A percentile compares a stretch with the other conserved stretches of the same genome.
Evolutionary conservation across 2,329 filamentous ascomycete genomes (phyloP).

Genomic region (Arthrobotrys entomopaga): DNA sequence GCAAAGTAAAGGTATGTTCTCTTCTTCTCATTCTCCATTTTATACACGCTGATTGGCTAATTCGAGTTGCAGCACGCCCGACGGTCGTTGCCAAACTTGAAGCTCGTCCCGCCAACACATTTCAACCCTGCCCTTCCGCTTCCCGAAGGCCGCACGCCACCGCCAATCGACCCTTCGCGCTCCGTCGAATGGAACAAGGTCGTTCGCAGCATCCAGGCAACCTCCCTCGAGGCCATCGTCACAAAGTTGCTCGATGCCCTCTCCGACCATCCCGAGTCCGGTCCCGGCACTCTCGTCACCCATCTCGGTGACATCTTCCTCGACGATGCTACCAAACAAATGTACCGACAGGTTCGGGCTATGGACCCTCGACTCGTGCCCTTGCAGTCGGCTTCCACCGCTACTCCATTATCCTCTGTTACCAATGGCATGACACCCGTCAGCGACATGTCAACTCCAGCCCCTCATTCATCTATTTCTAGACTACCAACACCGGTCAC

Average conservation of each 20-base stretch:
- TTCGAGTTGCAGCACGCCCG: slow-evolving; percentile 36
- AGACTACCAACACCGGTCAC: slow-evolving; percentile 35
- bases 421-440: slow-evolving; percentile 42
- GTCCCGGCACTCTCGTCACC: slow-evolving; percentile 46
- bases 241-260: slow-evolving; percentile 49
- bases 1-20: slow-evolving; percentile 48
- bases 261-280: slow-evolving; percentile 53
- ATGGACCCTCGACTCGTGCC: slow-evolving; percentile 24
- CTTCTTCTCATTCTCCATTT: slow-evolving; percentile 7
- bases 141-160: slow-evolving; percentile 36
- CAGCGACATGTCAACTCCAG: slow-evolving; percentile 30
- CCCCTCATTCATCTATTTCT: slow-evolving; percentile 16
- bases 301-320: slow-evolving; percentile 51
- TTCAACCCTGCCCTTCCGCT: slow-evolving; percentile 35
- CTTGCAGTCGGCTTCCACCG: background rate
- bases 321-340: slow-evolving; percentile 53
- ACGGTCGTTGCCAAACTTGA: slow-evolving; percentile 51
- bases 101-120: slow-evolving; percentile 52
- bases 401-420: slow-evolving; percentile 18
- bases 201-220: slow-evolving; percentile 52
- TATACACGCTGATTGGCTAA: background rate
- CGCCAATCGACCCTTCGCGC: slow-evolving; percentile 51
- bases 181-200: slow-evolving; percentile 55
- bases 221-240: slow-evolving; percentile 50
- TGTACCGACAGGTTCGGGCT: slow-evolving; percentile 38